Percentiles rank a stretch among this genome's conserved stretches.
phyloP scores from a whole-genome alignment of 2,329 filamentous ascomycete species.

The Colletotrichum higginsianum region DNA sequence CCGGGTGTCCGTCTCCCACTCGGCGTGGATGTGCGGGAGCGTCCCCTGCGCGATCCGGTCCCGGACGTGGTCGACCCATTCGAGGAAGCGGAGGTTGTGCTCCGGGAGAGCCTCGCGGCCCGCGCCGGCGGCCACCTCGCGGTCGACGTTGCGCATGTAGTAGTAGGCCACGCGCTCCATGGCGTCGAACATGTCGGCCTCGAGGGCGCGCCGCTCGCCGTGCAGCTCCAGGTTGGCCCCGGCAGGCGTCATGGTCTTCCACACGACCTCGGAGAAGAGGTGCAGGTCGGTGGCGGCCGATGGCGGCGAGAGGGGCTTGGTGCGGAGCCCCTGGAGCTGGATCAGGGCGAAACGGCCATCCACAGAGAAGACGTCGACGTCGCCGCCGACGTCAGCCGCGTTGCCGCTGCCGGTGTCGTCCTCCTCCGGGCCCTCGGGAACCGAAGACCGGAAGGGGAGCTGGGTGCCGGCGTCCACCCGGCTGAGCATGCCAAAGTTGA shows the following conservation, averaged over 20 bases:
- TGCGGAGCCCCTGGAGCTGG: not conserved
- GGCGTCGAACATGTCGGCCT: conserved; percentile 41
- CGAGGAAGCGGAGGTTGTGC: too few species aligned
- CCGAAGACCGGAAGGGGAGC: not conserved
- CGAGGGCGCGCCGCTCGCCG: conserved; percentile 42
- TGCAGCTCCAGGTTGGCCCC: conserved; percentile 26
- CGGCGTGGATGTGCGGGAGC: too few species aligned
- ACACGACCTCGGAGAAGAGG: conserved; percentile 12
- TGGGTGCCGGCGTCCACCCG: not conserved
- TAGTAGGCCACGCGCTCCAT: too few species aligned
- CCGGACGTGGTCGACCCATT: too few species aligned
- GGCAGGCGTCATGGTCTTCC: conserved; percentile 4
- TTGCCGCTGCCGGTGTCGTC: not conserved
- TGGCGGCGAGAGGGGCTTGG: not conserved
- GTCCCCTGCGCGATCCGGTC: too few species aligned
- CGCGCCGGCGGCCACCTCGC: too few species aligned
- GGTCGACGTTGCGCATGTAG: too few species aligned
- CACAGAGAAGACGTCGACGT: conserved; percentile 2
- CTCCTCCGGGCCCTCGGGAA: not conserved
- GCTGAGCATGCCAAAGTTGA: too few species aligned
- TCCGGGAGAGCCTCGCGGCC: too few species aligned
- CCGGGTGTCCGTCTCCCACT: too few species aligned
- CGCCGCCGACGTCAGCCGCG: not conserved
- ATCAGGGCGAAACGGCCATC: not conserved
- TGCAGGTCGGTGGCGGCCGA: not conserved